A percentile compares a stretch with the other conserved stretches of the same genome.
Evolutionary conservation across 805 yeast genomes (phyloP).

Genomic region (Candida tibetensis): DNA sequence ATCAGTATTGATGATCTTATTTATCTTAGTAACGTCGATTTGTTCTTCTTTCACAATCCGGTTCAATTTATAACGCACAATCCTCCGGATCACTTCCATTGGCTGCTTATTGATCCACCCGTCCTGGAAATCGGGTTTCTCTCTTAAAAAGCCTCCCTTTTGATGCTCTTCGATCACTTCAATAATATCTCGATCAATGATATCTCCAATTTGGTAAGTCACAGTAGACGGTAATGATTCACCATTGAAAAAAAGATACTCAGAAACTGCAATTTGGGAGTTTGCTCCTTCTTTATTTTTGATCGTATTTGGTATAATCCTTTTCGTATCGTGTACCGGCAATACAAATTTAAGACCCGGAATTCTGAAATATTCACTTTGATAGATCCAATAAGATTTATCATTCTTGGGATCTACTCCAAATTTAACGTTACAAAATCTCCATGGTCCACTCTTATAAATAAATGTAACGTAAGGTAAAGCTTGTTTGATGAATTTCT

Average conservation of each 20-base stretch:
- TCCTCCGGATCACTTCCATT: slow-evolving; percentile 60
- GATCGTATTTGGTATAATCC: slow-evolving; percentile 28
- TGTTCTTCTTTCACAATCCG: slow-evolving; percentile 53
- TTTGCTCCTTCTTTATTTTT: not conserved
- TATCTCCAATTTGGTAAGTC: slow-evolving; percentile 76
- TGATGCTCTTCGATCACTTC: slow-evolving; percentile 36
- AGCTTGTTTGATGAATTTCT: slow-evolving; percentile 61
- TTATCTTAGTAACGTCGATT: slow-evolving; percentile 40
- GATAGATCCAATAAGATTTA: slow-evolving; percentile 57
- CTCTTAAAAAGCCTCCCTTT: slow-evolving; percentile 33
- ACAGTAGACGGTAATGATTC: slow-evolving; percentile 62
- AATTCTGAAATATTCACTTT: slow-evolving; percentile 79
- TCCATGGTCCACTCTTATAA: slow-evolving; percentile 91
- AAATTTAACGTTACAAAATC: slow-evolving; percentile 74
- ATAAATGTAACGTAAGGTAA: slow-evolving; percentile 81
- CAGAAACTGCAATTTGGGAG: slow-evolving; percentile 21
- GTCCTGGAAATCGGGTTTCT: slow-evolving; percentile 48
- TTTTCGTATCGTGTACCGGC: slow-evolving; percentile 8
- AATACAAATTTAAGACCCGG: slow-evolving; percentile 24
- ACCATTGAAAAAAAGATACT: slow-evolving; percentile 66
- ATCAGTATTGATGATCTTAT: slow-evolving; percentile 42
- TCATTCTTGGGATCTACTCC: slow-evolving; percentile 76
- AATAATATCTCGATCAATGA: slow-evolving; percentile 61
- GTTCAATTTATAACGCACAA: slow-evolving; percentile 69
- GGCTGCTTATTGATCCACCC: slow-evolving; percentile 79